Base-by-base conservation (phyloP, 129 eudicot species). In the Lactuca sativa region DNA sequence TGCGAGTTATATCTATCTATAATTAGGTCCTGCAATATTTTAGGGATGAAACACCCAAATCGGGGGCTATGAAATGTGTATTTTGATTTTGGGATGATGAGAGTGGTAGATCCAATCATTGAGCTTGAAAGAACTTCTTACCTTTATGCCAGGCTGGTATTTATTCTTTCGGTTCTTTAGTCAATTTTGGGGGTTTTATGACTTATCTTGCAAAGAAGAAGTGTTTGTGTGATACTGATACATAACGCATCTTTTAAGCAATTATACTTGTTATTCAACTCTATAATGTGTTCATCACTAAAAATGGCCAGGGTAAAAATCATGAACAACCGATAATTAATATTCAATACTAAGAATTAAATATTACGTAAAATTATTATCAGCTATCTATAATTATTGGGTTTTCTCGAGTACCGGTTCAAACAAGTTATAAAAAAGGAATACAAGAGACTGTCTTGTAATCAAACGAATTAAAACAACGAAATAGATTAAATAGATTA, bases 1-100 rank as follows among this genome's bases (percentile, higher is more conserved):
- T 70, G 15, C 5, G 9, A 55, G 73, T 43, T 10, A 40, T 47
- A 52, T 7, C 32, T 21, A 14, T 70, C 66, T 71, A 72, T 34
- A 48, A 32, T 48, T 71, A 60, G 69, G 70, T 17, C 16, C 62
- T 53, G 17, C 4, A 21, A 32, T 7, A 30, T 38, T 56, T 40
- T 15, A 11, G 51, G 14, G 59, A 9, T 55, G 62, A 56, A 47
- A 66, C 48, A 62, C 73, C 72, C 72, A 74, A 56, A 64, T 74
- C 44, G 21, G 60, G 49, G 52, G 65, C 12, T n/a, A 7, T 72
- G 60, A 25, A 17, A 34, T 34, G 41, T 36, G 48, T 52, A 7
- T 44, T 49, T 37, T 74, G 67, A 51, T 47, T 30, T n/a, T 58
- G 16, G 72, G 9, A 11, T 43, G 30, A 25, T 38, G 15, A 56